Evolutionary conservation across 208 protist species (phyloP).

Genomic region (Vickermania ingenoplastis): DNA sequence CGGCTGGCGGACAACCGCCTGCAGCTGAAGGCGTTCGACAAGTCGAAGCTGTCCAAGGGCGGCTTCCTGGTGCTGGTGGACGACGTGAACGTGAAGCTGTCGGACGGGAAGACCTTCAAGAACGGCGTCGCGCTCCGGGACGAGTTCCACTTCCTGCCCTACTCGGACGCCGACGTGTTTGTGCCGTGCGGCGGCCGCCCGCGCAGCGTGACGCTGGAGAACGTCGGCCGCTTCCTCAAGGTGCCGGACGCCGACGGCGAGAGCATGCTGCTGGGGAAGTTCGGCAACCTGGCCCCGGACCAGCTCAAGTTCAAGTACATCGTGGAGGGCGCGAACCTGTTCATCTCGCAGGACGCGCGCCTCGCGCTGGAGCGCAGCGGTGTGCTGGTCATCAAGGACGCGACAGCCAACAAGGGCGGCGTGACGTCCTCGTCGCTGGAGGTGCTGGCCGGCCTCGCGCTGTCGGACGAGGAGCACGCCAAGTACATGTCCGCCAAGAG

Average conservation of each 20-base stretch:
- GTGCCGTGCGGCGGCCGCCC: constrained; percentile 95
- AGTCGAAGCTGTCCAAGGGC: constrained; percentile 61
- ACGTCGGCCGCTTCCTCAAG: constrained; percentile 82
- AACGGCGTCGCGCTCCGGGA: constrained; percentile 83
- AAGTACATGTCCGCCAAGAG: constrained; percentile 84
- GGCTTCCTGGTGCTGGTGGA: constrained; percentile 90
- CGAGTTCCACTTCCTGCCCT: constrained; percentile 88
- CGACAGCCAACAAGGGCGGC: constrained; percentile 95
- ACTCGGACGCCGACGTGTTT: constrained; percentile 88
- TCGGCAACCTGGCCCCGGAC: constrained; percentile 28
- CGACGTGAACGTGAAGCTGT: constrained; percentile 83
- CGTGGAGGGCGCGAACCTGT: constrained; percentile 96
- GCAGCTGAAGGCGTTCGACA: constrained; percentile 84
- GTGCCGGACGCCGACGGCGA: constrained; percentile 49
- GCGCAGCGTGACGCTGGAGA: constrained; percentile 87
- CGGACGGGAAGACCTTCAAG: constrained; percentile 61
- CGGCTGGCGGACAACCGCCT: constrained; percentile 69
- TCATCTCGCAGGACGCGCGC: constrained; percentile 93
- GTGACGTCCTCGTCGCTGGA: constrained; percentile 96
- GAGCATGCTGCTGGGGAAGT: constrained; percentile 50
- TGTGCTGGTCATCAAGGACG: constrained; percentile 86
- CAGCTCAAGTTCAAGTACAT: constrained; percentile 90
- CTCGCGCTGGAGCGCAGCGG: constrained; percentile 86
- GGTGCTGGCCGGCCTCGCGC: constrained; percentile 89
- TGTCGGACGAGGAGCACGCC: constrained; percentile 88